Conservation (phyloP, 495 filamentous ascomycete genomes). For the Neurospora intermedia region DNA sequence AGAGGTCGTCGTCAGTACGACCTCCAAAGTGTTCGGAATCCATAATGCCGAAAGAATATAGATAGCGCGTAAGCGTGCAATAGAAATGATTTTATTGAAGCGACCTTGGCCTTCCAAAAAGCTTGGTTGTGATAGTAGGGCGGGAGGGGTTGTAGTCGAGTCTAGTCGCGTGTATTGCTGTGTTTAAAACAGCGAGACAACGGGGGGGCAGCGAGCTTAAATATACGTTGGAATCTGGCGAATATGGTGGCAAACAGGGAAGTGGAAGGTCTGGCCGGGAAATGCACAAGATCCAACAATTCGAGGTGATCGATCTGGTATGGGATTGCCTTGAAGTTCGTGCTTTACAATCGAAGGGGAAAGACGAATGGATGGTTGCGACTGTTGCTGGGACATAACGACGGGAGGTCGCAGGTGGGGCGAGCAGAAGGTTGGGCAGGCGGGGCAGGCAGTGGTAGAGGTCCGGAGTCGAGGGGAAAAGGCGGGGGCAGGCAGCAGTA, state of each 20-base stretch:
- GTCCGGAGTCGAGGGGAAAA: neutral
- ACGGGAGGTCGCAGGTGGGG: neutral
- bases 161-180: neutral
- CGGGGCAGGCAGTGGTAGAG: neutral
- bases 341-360: neutral
- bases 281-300: neutral
- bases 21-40: constrained; percentile 38
- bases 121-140: neutral
- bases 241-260: neutral
- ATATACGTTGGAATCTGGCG: neutral
- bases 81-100: neutral
- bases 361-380: neutral
- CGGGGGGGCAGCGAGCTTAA: neutral
- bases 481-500: neutral
- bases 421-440: neutral
- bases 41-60: neutral
- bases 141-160: neutral
- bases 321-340: neutral
- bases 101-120: neutral
- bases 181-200: neutral
- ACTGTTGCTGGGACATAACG: neutral
- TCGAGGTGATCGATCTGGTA: neutral
- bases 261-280: neutral
- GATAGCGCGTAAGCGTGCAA: neutral
- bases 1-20: constrained; percentile 41